Conservation (phyloP, 2,329 filamentous ascomycete genomes). For the Ophiostoma australiae region DNA sequence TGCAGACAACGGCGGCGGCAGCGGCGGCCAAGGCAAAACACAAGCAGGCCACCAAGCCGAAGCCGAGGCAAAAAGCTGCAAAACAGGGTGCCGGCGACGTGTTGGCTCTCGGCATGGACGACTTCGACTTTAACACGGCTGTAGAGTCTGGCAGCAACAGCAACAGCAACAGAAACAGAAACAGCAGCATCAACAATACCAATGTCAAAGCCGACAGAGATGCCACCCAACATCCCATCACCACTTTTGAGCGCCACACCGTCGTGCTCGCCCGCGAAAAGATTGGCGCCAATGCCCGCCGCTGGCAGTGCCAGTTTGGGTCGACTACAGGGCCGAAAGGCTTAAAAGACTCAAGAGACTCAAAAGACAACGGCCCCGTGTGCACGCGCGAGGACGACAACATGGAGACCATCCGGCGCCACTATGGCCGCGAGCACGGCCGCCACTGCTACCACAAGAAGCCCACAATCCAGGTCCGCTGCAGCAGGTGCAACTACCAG, state of each 20-base stretch:
- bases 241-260: constrained; percentile 23
- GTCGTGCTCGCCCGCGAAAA: constrained; percentile 25
- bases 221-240: background rate
- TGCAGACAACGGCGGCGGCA: background rate
- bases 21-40: background rate
- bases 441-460: constrained; percentile 25
- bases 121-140: background rate
- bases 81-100: background rate
- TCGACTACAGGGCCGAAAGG: background rate
- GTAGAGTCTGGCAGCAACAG: background rate
- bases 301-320: constrained; percentile 27
- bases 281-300: constrained; percentile 20
- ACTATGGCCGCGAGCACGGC: constrained; percentile 29
- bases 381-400: constrained; percentile 27
- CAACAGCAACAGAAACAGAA: background rate
- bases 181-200: background rate
- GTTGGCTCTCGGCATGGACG: background rate
- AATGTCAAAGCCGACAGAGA: background rate
- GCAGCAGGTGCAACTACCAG: constrained; percentile 20
- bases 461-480: constrained; percentile 20
- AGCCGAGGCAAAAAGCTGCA: background rate
- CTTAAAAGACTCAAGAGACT: too few relatives aligned
- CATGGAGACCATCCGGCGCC: constrained; percentile 28
- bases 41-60: background rate
- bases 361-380: constrained; percentile 14